Percentiles rank a stretch among this genome's conserved stretches.
Evolutionary conservation across 441 rosid genomes (phyloP).

Genomic region (Adansonia rubrostipa): DNA sequence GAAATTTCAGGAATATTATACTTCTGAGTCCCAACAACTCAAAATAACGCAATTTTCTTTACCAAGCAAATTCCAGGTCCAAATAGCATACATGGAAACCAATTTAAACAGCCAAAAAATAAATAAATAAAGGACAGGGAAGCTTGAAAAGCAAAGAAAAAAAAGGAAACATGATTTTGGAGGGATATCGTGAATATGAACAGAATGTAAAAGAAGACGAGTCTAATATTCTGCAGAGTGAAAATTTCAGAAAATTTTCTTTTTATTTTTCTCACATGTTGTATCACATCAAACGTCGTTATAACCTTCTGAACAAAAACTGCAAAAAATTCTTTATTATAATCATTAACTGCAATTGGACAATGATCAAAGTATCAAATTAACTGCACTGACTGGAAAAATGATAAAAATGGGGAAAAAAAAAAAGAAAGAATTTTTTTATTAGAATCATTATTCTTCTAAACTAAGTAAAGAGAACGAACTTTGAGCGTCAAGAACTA

Average conservation of each 20-base stretch:
- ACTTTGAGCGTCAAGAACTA: constrained; percentile 20
- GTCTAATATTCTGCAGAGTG: constrained; percentile 26
- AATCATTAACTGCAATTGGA: not conserved
- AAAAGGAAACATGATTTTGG: constrained; percentile 29
- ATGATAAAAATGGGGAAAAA: constrained; percentile 18
- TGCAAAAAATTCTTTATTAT: not conserved
- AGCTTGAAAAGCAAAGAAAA: not conserved
- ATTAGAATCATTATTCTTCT: not conserved
- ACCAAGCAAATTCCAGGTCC: not conserved
- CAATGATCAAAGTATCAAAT: constrained; percentile 10
- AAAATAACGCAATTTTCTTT: not conserved
- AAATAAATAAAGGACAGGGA: not conserved
- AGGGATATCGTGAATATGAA: constrained; percentile 28
- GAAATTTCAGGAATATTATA: not conserved
- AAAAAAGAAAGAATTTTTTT: constrained; percentile 4
- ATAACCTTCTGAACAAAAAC: constrained; percentile 16
- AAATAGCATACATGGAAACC: not conserved
- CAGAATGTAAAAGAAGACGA: constrained; percentile 25
- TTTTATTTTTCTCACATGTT: constrained; percentile 27
- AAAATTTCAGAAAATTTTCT: constrained; percentile 33
- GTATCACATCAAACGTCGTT: constrained; percentile 46
- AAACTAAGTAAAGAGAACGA: constrained; percentile 20
- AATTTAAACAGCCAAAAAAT: not conserved
- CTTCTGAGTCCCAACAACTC: not conserved
- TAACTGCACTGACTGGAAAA: constrained; percentile 18